Conservation (phyloP, 768 basidiomycete genomes). For the Trametes meyenii region DNA sequence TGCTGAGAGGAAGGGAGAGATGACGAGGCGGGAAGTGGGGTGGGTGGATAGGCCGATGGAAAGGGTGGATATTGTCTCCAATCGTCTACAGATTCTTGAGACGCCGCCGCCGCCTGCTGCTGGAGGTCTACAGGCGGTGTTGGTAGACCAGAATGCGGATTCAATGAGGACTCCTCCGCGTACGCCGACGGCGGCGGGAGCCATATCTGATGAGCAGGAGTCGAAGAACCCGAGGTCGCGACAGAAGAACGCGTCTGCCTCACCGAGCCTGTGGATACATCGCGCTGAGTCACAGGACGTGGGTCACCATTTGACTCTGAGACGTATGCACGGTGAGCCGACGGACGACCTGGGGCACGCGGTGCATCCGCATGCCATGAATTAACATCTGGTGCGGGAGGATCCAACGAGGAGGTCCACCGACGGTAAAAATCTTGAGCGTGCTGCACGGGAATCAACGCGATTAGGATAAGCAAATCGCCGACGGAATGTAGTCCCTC, state of each 20-base stretch:
- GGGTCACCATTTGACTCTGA: constrained; percentile 15
- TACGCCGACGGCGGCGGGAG: constrained; percentile 57
- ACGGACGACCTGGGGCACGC: constrained; percentile 8
- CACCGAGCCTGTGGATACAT: constrained; percentile 14
- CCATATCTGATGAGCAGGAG: constrained; percentile 54
- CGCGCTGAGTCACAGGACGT: constrained; percentile 2
- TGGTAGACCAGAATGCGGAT: constrained; percentile 26
- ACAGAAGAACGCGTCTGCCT: constrained; percentile 10
- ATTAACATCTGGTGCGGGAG: constrained; percentile 9
- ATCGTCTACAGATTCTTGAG: constrained; percentile 47
- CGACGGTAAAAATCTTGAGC: constrained; percentile 37
- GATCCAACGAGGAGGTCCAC: constrained; percentile 20
- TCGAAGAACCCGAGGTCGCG: background rate
- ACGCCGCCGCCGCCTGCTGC: constrained; percentile 5
- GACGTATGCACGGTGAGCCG: constrained; percentile 12
- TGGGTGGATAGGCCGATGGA: constrained; percentile 77
- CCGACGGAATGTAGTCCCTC: constrained; percentile 64
- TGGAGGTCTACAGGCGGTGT: constrained; percentile 22
- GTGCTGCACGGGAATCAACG: constrained; percentile 43
- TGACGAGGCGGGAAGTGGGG: constrained; percentile 24
- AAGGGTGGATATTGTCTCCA: constrained; percentile 77
- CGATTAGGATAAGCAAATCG: constrained; percentile 55
- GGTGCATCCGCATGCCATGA: constrained; percentile 17
- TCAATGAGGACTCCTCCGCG: constrained; percentile 37
- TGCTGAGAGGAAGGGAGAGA: constrained; percentile 12